These are phyloP conservation scores for Caloboletus firmus DNA, from an alignment of 1,284 basidiomycete genomes.

Conservation along the genomic window DNA sequence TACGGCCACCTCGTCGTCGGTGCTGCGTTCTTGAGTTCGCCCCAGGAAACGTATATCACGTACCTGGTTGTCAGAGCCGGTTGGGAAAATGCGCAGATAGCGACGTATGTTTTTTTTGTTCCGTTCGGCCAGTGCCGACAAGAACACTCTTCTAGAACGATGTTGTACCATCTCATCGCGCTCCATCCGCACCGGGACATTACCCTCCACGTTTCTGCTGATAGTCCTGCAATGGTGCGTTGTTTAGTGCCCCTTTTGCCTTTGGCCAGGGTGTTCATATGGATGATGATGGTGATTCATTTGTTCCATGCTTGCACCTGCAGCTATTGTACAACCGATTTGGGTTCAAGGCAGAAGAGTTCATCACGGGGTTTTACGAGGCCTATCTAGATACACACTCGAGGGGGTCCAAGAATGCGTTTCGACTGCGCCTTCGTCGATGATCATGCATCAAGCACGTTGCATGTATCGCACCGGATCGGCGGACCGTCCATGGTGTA, in stretches of 20 bases:
- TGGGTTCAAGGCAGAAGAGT: slow-evolving; percentile 82
- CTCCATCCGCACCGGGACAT: slow-evolving; percentile 72
- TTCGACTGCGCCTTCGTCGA: slow-evolving; percentile 54
- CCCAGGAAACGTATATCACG: slow-evolving; percentile 75
- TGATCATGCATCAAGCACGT: slow-evolving; percentile 7
- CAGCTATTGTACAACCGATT: slow-evolving; percentile 79
- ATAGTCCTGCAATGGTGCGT: slow-evolving; percentile 74
- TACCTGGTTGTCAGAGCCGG: slow-evolving; percentile 73
- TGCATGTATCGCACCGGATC: background rate
- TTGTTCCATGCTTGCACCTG: background rate
- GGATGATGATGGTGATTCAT: background rate
- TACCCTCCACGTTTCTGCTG: slow-evolving; percentile 75
- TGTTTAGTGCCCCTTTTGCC: too few relatives aligned
- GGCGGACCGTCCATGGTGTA: background rate
- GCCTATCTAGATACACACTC: slow-evolving; percentile 67
- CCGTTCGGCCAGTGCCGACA: background rate
- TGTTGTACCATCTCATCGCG: slow-evolving; percentile 72
- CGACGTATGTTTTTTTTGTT: slow-evolving; percentile 50
- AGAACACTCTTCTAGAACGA: slow-evolving; percentile 46
- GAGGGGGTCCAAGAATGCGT: slow-evolving; percentile 72
- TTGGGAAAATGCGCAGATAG: slow-evolving; percentile 75
- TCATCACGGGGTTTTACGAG: slow-evolving; percentile 76
- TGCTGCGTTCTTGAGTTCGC: slow-evolving; percentile 74
- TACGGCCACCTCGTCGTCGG: slow-evolving; percentile 73
- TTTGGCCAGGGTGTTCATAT: too few relatives aligned